phyloP scores from a whole-genome alignment of 805 yeast genomes.

The Zygotorulaspora chibaensis region DNA sequence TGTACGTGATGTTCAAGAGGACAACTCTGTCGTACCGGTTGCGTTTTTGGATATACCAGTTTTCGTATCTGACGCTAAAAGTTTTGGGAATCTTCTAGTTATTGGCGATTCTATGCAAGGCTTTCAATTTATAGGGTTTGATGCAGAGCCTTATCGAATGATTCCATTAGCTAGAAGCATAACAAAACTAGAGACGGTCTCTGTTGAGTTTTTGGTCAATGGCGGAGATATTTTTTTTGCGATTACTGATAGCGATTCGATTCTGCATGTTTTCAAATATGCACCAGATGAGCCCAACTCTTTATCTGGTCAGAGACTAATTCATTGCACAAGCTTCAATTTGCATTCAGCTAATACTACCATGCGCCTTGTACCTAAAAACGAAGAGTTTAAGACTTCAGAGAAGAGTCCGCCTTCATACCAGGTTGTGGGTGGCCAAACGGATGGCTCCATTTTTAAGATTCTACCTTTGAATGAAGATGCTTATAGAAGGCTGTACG shows the following conservation, averaged over 20 bases:
- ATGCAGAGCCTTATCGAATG: slow-evolving; percentile 91
- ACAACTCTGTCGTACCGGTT: slow-evolving; percentile 82
- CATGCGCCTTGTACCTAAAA: slow-evolving; percentile 42
- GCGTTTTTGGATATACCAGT: slow-evolving; percentile 88
- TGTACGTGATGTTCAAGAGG: slow-evolving; percentile 80
- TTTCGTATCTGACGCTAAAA: slow-evolving; percentile 71
- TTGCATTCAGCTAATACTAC: slow-evolving; percentile 58
- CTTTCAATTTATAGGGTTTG: slow-evolving; percentile 80
- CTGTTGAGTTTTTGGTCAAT: slow-evolving; percentile 61
- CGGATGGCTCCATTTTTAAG: slow-evolving; percentile 74
- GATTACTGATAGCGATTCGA: slow-evolving; percentile 62
- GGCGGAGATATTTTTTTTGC: slow-evolving; percentile 65
- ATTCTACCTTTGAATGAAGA: slow-evolving; percentile 73
- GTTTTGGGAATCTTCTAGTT: slow-evolving; percentile 75
- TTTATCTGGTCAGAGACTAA: slow-evolving; percentile 68
- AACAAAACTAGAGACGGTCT: slow-evolving; percentile 52
- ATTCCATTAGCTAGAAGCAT: slow-evolving; percentile 71
- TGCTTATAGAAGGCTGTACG: slow-evolving; percentile 73
- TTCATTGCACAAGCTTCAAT: slow-evolving; percentile 67
- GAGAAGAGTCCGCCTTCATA: slow-evolving; percentile 35
- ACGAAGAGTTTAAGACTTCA: slow-evolving; percentile 30
- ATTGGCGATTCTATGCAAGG: slow-evolving; percentile 74
- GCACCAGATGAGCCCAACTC: slow-evolving; percentile 91
- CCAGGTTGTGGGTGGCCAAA: slow-evolving; percentile 66
- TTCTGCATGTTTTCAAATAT: slow-evolving; percentile 71